Evolutionary conservation across 2,329 filamentous ascomycete species (phyloP), one percentile per base, ranked within the genome.

Genomic region (Claviceps cyperi): DNA sequence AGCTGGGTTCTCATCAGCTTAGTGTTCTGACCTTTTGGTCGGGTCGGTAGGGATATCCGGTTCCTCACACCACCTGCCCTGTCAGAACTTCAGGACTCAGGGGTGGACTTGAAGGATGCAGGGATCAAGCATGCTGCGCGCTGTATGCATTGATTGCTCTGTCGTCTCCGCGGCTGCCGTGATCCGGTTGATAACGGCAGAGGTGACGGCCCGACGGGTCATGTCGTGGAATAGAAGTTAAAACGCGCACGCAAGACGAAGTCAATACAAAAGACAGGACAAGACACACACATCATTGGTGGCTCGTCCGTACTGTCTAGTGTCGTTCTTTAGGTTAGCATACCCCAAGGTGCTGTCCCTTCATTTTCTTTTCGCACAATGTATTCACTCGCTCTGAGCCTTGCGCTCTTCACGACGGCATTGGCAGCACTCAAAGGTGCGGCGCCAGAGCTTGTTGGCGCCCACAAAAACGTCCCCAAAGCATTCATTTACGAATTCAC

Each of bases 401-500:
- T 47, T 13, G 32, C 11, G 36, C 36, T 47, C 46, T 32, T 47
- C 37, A 37, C 46, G 22, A 15, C 46, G 11, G 37, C 46, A 17
- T 28, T 22, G 32, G 37, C 14, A 4, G 46, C 46, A 7, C 15
- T 47, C 9, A n/a, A 17, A 11, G 22, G 11, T 14, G 21, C 22
- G 21, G 13, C 19, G 15, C 37, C n/a, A 14, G 35, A 19, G 3
- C 4, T 5, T 17, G 5, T 24, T 17, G 14, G 19, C 21, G 2
- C 7, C 24, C 15, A 15, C n/a, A 32, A 47, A 32, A 13, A 3
- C 19, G 21, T 32, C 1, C 37, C 46, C 3, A 37, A n/a, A 19
- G 3, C 46, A 40, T 47, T 47, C 22, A 47, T 47, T 40, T 47
- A 47, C 22, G 46, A 47, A 22, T 40, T 47, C 28, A 9, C 21